phyloP scores from a whole-genome alignment of 2,329 filamentous ascomycete genomes.

The Aurifilum marmelostoma region DNA sequence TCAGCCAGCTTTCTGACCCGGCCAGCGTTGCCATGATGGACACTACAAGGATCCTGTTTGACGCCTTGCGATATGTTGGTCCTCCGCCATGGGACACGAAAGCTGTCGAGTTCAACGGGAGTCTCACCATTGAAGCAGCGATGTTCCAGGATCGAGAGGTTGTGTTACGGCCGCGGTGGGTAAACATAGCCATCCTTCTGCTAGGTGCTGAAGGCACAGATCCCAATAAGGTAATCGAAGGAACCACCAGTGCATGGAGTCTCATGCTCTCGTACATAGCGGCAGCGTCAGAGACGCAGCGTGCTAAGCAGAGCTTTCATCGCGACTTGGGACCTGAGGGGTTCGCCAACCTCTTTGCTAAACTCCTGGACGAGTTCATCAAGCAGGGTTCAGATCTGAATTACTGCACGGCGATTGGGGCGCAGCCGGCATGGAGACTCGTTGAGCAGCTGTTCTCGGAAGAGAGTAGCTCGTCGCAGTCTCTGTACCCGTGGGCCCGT shows the following conservation, averaged over 20 bases:
- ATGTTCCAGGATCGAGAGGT: not conserved
- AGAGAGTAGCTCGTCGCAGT: not conserved
- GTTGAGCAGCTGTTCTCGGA: not conserved
- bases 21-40: not conserved
- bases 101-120: not conserved
- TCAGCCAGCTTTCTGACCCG: not conserved
- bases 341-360: not conserved
- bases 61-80: not conserved
- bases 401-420: not conserved
- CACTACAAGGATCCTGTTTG: not conserved
- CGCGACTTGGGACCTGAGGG: not conserved
- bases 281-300: not conserved
- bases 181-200: not conserved
- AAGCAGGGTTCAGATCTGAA: not conserved
- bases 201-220: not conserved
- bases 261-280: not conserved
- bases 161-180: not conserved
- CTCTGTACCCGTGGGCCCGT: not conserved
- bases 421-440: not conserved
- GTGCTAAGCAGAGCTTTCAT: not conserved
- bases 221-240: not conserved
- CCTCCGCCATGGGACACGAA: not conserved
- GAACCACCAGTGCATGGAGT: not conserved
- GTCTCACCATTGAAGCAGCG: not conserved
- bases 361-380: not conserved